Conservation (phyloP, 805 yeast genomes). For the Candida koratica region DNA sequence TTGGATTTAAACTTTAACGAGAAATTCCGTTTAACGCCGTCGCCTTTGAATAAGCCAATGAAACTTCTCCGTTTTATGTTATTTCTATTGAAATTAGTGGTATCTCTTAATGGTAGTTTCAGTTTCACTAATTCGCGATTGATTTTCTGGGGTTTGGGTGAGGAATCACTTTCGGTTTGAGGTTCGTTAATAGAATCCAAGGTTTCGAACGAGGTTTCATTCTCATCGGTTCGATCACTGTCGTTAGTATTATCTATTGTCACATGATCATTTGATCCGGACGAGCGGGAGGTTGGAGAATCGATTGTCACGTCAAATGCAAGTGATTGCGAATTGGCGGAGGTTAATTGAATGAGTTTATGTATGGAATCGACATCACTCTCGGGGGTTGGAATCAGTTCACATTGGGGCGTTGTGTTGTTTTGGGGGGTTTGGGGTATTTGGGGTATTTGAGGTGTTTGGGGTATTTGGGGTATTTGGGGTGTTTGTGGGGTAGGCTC, state of each 20-base stretch:
- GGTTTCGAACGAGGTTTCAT: slow-evolving; percentile 3
- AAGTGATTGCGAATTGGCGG: slow-evolving; percentile 13
- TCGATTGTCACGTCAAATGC: slow-evolving; percentile 13
- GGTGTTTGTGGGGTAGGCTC: neutral
- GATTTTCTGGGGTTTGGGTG: neutral
- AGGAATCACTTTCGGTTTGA: slow-evolving; percentile 4
- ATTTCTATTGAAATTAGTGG: slow-evolving; percentile 2
- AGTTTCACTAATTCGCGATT: neutral
- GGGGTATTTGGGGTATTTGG: neutral
- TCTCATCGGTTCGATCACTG: slow-evolving; percentile 2
- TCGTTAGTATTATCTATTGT: neutral
- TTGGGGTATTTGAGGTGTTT: neutral
- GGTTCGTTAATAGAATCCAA: slow-evolving; percentile 9
- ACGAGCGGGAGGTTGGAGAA: neutral
- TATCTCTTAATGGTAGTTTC: neutral
- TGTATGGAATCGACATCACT: slow-evolving; percentile 7
- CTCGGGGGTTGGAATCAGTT: neutral
- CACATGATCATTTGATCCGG: neutral
- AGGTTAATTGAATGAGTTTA: slow-evolving; percentile 10
- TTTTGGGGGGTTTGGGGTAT: neutral
- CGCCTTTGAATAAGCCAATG: slow-evolving; percentile 15
- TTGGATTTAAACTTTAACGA: slow-evolving; percentile 19
- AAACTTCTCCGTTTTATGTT: slow-evolving; percentile 17
- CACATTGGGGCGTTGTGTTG: neutral
- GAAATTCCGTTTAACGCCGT: slow-evolving; percentile 16